phyloP scores from a whole-genome alignment of 345 rosid genomes.

The Raphanus sativus region DNA sequence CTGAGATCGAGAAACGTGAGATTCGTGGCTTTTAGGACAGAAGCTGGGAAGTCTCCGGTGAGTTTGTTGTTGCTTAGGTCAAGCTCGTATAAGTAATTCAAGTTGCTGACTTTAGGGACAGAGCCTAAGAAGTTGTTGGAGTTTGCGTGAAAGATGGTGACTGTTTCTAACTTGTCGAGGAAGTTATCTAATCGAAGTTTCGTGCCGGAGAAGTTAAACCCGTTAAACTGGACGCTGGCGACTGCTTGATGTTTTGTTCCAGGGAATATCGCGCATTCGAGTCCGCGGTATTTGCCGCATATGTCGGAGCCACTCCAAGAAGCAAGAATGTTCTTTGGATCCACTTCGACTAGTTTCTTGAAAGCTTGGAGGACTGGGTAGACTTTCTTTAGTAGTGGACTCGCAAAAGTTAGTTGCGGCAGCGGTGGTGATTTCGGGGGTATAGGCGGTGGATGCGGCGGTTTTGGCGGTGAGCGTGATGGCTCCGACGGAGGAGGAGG shows the following conservation, averaged over 20 bases:
- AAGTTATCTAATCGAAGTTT: conserved; percentile 47
- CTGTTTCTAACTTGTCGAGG: conserved; percentile 55
- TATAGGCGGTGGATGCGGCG: neutral
- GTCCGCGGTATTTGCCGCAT: conserved; percentile 57
- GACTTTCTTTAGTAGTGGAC: neutral
- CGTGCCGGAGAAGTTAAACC: conserved; percentile 55
- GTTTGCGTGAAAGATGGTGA: conserved; percentile 81
- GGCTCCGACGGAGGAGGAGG: neutral
- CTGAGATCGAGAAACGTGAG: conserved; percentile 73
- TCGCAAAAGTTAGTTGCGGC: neutral
- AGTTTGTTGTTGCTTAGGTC: conserved; percentile 80
- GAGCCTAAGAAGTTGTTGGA: conserved; percentile 68
- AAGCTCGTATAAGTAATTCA: conserved; percentile 71
- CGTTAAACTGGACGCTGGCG: conserved; percentile 78
- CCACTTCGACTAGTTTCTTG: conserved; percentile 47
- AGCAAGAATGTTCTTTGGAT: conserved; percentile 50
- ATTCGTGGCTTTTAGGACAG: conserved; percentile 45
- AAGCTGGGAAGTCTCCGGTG: conserved; percentile 63
- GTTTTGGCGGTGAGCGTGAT: neutral
- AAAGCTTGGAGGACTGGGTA: conserved; percentile 61
- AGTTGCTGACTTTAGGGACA: conserved; percentile 51
- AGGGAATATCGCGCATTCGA: conserved; percentile 64
- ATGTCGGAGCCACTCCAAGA: conserved; percentile 66
- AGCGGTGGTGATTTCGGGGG: neutral
- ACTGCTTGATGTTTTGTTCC: conserved; percentile 47